Percentiles rank a stretch among this genome's conserved stretches.
Conservation (phyloP, 2,329 filamentous ascomycete species). For the Fusarium solani-melongenae region DNA sequence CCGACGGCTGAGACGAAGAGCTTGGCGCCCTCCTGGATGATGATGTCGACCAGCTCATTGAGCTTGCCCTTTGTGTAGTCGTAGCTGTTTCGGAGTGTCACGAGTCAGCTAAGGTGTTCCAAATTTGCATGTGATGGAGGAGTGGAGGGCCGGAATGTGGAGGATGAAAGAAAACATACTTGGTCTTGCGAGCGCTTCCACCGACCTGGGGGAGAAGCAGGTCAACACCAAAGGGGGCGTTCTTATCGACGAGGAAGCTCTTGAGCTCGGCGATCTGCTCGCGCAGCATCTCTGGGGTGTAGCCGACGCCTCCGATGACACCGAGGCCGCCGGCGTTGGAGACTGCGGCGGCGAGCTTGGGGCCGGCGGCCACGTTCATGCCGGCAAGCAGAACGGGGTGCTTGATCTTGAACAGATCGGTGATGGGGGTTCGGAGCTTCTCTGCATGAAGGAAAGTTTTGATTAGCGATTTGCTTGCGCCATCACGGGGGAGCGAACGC, state of each 20-base stretch:
- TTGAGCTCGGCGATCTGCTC: conserved; percentile 97
- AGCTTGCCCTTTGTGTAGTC: conserved; percentile 99
- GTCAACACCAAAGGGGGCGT: conserved; percentile 94
- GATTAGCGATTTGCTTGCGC: conserved; percentile 23
- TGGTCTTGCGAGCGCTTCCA: conserved; percentile 93
- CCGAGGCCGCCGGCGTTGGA: conserved; percentile 96
- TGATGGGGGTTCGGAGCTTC: conserved; percentile 86
- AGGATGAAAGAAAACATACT: conserved; percentile 59
- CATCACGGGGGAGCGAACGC: neutral
- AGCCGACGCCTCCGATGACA: conserved; percentile 94
- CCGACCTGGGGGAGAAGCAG: conserved; percentile 94
- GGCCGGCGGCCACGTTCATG: conserved; percentile 99
- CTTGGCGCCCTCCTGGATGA: conserved; percentile 90
- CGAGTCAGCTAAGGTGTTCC: conserved; percentile 15
- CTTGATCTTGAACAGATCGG: conserved; percentile 97
- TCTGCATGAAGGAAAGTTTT: conserved; percentile 39
- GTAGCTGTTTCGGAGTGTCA: conserved; percentile 71
- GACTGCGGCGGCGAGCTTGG: conserved; percentile 94
- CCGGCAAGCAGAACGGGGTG: conserved; percentile 95
- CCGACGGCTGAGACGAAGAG: conserved; percentile 98
- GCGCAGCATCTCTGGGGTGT: conserved; percentile 95
- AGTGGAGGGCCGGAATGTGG: conserved; percentile 6
- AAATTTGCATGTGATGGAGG: conserved; percentile 37
- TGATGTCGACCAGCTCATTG: conserved; percentile 86
- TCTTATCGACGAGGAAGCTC: conserved; percentile 87